These are phyloP conservation scores for Arbutus unedo DNA, from an alignment of 148 eudicot genomes.

Conservation along the genomic window DNA sequence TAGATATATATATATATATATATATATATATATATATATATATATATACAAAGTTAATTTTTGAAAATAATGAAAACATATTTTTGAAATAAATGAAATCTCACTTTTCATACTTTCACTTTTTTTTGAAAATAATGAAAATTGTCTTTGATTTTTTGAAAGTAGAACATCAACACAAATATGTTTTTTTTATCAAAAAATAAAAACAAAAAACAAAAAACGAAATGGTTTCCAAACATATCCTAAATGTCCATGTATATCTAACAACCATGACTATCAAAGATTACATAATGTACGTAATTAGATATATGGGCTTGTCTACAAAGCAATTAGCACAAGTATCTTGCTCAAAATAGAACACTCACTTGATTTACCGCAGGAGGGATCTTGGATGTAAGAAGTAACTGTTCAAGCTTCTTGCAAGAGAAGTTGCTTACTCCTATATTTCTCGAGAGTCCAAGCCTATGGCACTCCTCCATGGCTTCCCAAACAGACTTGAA, in stretches of 20 bases:
- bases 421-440: conserved; percentile 34
- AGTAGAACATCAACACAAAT: no score
- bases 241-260: background rate
- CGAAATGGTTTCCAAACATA: background rate
- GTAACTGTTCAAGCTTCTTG: conserved; percentile 19
- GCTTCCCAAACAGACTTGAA: conserved; percentile 27
- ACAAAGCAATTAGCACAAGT: background rate
- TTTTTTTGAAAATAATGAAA: no score
- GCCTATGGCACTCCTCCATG: conserved; percentile 26
- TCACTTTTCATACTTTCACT: no score
- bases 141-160: no score
- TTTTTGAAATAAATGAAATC: no score
- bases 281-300: no score
- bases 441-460: conserved; percentile 21
- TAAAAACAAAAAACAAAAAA: background rate
- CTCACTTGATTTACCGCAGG: conserved; percentile 24
- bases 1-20: no score
- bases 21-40: no score
- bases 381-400: conserved; percentile 17
- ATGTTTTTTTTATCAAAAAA: no score
- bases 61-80: no score
- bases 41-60: no score
- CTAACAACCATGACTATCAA: background rate
- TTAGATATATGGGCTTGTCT: background rate
- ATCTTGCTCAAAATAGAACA: background rate